These are phyloP conservation scores for Entomophthora muscae DNA, from an alignment of 371 early-diverging fungal genomes.

Conservation along the genomic window DNA sequence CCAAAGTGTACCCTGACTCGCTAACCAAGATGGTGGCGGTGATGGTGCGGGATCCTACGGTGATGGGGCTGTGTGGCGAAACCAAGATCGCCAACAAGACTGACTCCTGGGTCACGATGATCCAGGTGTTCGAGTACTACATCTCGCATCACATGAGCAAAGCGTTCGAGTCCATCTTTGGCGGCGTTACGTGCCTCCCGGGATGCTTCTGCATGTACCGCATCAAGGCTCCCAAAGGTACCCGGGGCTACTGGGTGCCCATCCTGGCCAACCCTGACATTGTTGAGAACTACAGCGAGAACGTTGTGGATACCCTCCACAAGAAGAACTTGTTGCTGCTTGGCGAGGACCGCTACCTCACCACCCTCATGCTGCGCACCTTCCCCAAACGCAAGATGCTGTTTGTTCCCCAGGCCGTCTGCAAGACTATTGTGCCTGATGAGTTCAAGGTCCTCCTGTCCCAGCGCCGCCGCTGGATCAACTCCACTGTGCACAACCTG, in stretches of 20 bases:
- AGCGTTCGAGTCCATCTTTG: constrained; percentile 89
- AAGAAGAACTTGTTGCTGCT: constrained; percentile 93
- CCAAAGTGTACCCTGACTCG: constrained; percentile 61
- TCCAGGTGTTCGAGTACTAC: constrained; percentile 94
- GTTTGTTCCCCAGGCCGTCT: constrained; percentile 93
- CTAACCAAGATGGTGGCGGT: constrained; percentile 51
- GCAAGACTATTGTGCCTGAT: constrained; percentile 94
- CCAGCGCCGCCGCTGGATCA: constrained; percentile 98
- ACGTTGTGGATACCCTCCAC: constrained; percentile 94
- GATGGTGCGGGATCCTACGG: constrained; percentile 51
- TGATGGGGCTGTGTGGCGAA: constrained; percentile 71
- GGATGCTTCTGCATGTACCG: constrained; percentile 96
- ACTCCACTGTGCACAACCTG: constrained; percentile 97
- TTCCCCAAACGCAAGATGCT: constrained; percentile 95
- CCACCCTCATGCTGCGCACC: constrained; percentile 93
- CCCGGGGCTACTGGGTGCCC: constrained; percentile 63
- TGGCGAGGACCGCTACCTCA: constrained; percentile 97
- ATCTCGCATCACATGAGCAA: constrained; percentile 86
- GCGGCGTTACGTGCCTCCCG: constrained; percentile 90
- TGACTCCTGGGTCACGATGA: constrained; percentile 70
- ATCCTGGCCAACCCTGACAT: constrained; percentile 85
- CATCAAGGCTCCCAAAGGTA: constrained; percentile 62
- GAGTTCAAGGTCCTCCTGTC: constrained; percentile 84
- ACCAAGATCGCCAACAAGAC: constrained; percentile 78
- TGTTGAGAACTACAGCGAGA: constrained; percentile 90